Evolutionary conservation across 2,329 filamentous ascomycete genomes (phyloP).

Genomic region (Xylariaceae sp.): DNA sequence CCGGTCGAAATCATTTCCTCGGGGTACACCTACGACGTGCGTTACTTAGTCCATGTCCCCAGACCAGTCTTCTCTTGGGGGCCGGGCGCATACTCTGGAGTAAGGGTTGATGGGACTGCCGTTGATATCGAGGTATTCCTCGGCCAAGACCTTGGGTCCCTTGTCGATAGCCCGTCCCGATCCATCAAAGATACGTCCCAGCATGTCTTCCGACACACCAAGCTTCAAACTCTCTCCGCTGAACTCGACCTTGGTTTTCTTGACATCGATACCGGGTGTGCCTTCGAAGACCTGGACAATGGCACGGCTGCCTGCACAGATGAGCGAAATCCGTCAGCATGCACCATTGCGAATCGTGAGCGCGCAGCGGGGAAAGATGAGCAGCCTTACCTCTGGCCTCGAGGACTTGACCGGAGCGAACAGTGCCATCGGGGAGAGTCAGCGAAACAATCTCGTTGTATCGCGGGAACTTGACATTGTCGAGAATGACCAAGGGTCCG

Average conservation of each 20-base stretch:
- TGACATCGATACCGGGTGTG: constrained; percentile 94
- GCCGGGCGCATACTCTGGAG: constrained; percentile 63
- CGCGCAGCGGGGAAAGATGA: background rate
- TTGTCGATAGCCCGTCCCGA: constrained; percentile 98
- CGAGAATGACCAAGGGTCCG: constrained; percentile 93
- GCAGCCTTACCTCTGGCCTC: constrained; percentile 78
- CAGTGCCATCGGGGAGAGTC: constrained; percentile 90
- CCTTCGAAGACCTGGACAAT: constrained; percentile 99
- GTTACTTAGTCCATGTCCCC: constrained; percentile 18
- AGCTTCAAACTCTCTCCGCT: constrained; percentile 96
- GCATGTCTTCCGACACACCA: constrained; percentile 98
- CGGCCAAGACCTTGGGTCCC: constrained; percentile 93
- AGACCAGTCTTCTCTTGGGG: background rate
- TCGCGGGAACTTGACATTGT: constrained; percentile 96
- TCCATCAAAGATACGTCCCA: constrained; percentile 97
- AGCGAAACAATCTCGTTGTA: constrained; percentile 98
- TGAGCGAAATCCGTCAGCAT: constrained; percentile 22
- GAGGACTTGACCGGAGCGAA: constrained; percentile 90
- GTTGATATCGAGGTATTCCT: constrained; percentile 99
- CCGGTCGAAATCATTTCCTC: constrained; percentile 99
- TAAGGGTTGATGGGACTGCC: constrained; percentile 98
- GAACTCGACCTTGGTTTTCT: constrained; percentile 99
- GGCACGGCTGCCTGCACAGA: constrained; percentile 70
- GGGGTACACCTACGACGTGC: constrained; percentile 70
- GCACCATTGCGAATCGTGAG: background rate